Evolutionary conservation across 164 flowering plant genomes (phyloP).

Genomic region (Nymphaea thermarum): DNA sequence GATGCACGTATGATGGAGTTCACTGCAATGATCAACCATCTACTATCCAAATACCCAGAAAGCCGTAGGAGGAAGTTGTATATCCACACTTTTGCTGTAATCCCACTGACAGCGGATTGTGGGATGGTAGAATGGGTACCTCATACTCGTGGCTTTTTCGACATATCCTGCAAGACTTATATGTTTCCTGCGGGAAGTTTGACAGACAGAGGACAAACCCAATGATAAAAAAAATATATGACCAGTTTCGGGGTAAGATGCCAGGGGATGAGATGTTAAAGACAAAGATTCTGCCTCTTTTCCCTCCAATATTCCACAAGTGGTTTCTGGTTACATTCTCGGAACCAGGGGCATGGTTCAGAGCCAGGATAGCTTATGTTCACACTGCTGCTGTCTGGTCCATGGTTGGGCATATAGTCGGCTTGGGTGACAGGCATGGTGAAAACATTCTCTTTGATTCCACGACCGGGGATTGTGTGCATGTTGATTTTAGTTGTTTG

Average conservation of each 20-base stretch:
- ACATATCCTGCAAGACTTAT: constrained; percentile 97
- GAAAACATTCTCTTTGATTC: constrained; percentile 99
- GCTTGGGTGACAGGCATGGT: constrained; percentile 97
- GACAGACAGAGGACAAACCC: constrained; percentile 96
- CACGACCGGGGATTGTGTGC: constrained; percentile 97
- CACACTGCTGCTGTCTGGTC: constrained; percentile 99
- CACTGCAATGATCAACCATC: constrained; percentile 88
- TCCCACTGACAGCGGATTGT: constrained; percentile 96
- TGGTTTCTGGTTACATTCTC: constrained; percentile 96
- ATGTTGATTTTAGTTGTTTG: constrained; percentile 98
- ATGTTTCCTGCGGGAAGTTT: constrained; percentile 81
- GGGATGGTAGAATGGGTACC: constrained; percentile 99
- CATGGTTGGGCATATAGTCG: constrained; percentile 99
- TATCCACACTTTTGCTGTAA: constrained; percentile 92
- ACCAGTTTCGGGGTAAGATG: constrained; percentile 80
- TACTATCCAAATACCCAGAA: constrained; percentile 85
- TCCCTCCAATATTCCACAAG: constrained; percentile 89
- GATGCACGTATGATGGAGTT: constrained; percentile 99
- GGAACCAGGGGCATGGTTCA: constrained; percentile 99
- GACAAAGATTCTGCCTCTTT: constrained; percentile 86
- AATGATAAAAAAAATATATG: constrained; percentile 84
- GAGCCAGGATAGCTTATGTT: constrained; percentile 95
- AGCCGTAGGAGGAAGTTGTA: constrained; percentile 98
- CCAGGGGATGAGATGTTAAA: constrained; percentile 87
- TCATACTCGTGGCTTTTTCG: constrained; percentile 96